Evolutionary conservation across 1,284 basidiomycete species (phyloP).

Genomic region (Melampsora larici-populina): DNA sequence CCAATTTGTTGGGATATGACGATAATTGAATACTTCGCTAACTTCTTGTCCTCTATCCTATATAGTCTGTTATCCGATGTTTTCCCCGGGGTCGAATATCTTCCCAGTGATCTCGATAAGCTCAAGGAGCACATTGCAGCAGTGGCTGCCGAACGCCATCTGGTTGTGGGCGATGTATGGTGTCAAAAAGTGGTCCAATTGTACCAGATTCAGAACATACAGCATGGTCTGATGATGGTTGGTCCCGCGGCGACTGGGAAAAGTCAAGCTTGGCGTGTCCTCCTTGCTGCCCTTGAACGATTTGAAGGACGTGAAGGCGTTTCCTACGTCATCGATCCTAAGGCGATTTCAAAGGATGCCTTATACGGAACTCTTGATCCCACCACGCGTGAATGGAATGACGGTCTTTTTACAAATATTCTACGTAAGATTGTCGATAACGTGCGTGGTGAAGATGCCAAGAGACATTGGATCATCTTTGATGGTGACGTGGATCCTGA

Average conservation of each 20-base stretch:
- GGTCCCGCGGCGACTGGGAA: slow-evolving; percentile 96
- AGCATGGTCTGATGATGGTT: slow-evolving; percentile 99
- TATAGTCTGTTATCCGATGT: slow-evolving; percentile 86
- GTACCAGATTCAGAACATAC: slow-evolving; percentile 99
- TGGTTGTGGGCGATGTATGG: slow-evolving; percentile 85
- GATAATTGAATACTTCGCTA: too few relatives aligned
- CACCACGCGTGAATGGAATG: slow-evolving; percentile 99
- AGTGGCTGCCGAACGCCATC: slow-evolving; percentile 79
- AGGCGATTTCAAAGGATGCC: slow-evolving; percentile 97
- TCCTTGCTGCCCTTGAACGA: slow-evolving; percentile 83
- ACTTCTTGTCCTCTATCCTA: not conserved
- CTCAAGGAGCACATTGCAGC: slow-evolving; percentile 78
- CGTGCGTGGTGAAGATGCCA: slow-evolving; percentile 91
- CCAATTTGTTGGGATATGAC: not conserved
- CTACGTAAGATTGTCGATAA: slow-evolving; percentile 97
- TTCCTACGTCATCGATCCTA: slow-evolving; percentile 96
- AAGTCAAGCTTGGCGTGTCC: slow-evolving; percentile 92
- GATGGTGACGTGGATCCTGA: slow-evolving; percentile 99
- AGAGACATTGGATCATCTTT: slow-evolving; percentile 99
- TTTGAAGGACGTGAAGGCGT: slow-evolving; percentile 89
- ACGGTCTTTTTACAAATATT: slow-evolving; percentile 96
- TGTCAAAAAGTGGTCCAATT: slow-evolving; percentile 92
- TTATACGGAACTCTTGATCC: slow-evolving; percentile 95
- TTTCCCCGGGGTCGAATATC: slow-evolving; percentile 91
- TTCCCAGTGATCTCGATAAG: slow-evolving; percentile 80